These are phyloP conservation scores for Melastoma malabathricum DNA, from an alignment of 345 rosid genomes.

Conservation along the genomic window DNA sequence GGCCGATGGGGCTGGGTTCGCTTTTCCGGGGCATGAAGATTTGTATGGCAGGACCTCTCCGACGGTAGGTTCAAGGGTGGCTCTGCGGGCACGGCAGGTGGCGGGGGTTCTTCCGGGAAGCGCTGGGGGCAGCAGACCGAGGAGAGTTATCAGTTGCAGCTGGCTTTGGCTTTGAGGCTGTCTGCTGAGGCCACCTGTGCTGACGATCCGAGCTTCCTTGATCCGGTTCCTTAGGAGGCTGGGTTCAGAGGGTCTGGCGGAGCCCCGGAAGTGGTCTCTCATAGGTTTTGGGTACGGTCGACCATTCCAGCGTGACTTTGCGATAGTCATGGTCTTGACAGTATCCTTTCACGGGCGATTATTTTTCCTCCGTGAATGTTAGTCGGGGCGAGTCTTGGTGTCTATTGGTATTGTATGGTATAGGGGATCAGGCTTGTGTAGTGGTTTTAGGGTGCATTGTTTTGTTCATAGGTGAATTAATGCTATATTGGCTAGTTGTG, in stretches of 20 bases:
- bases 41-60: constrained; percentile 30
- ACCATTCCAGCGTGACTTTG: not conserved
- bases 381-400: too few species aligned
- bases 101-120: constrained; percentile 51
- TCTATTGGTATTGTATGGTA: too few species aligned
- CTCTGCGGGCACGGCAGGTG: constrained; percentile 4
- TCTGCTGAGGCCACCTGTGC: constrained; percentile 89
- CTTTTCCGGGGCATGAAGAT: constrained; percentile 37
- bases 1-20: constrained; percentile 57
- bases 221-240: constrained; percentile 76
- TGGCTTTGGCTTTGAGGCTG: constrained; percentile 89
- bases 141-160: constrained; percentile 98
- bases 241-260: constrained; percentile 37
- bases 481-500: too few species aligned
- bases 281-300: constrained; percentile 82
- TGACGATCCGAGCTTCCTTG: constrained; percentile 89
- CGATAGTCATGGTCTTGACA: constrained; percentile 2
- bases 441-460: too few species aligned
- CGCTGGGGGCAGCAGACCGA: constrained; percentile 99
- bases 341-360: too few species aligned
- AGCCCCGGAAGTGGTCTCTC: constrained; percentile 51
- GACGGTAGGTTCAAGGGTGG: constrained; percentile 23
- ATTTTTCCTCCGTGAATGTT: too few species aligned
- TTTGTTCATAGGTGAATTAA: too few species aligned
- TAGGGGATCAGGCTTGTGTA: too few species aligned